Percentiles rank a stretch among this genome's conserved stretches.
Conservation (phyloP, 257 asterid genomes). For the Solanum dulcamara region DNA sequence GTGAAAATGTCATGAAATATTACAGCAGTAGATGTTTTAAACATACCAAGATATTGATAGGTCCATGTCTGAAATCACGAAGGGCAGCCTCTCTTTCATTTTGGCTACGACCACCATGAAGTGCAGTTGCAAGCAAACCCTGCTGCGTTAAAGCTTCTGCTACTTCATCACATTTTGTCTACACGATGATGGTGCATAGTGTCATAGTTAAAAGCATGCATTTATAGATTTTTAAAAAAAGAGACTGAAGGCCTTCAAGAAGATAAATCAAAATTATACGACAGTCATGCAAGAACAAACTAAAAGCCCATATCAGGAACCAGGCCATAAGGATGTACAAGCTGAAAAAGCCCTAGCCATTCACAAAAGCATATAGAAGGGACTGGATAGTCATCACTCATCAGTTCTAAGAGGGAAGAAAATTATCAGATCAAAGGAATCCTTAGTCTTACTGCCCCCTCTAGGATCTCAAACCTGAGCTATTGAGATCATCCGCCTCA, state of each 20-base stretch:
- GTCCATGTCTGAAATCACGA: slow-evolving; percentile 67
- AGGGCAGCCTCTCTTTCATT: slow-evolving; percentile 83
- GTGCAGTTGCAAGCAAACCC: slow-evolving; percentile 73
- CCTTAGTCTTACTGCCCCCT: not conserved
- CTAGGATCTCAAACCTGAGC: not conserved
- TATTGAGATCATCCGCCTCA: not conserved
- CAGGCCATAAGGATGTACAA: not conserved
- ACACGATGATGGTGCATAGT: slow-evolving; percentile 22
- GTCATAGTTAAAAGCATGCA: slow-evolving; percentile 1
- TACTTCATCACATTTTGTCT: slow-evolving; percentile 86
- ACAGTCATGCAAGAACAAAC: not conserved
- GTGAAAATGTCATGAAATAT: not conserved
- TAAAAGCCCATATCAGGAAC: not conserved
- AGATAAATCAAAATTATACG: not conserved
- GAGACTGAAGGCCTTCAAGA: not conserved
- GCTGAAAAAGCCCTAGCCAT: not conserved
- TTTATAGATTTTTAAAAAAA: not conserved
- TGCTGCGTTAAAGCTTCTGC: slow-evolving; percentile 76
- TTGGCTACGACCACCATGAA: slow-evolving; percentile 94
- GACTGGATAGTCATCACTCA: not conserved
- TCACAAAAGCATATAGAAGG: not conserved
- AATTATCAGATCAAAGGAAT: not conserved
- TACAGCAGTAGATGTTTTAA: not conserved
- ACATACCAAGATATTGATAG: slow-evolving; percentile 59
- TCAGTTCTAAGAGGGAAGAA: not conserved